These are phyloP conservation scores for Aegilops bicornis DNA, from an alignment of 176 grass and related monocot species.

Conservation along the genomic window DNA sequence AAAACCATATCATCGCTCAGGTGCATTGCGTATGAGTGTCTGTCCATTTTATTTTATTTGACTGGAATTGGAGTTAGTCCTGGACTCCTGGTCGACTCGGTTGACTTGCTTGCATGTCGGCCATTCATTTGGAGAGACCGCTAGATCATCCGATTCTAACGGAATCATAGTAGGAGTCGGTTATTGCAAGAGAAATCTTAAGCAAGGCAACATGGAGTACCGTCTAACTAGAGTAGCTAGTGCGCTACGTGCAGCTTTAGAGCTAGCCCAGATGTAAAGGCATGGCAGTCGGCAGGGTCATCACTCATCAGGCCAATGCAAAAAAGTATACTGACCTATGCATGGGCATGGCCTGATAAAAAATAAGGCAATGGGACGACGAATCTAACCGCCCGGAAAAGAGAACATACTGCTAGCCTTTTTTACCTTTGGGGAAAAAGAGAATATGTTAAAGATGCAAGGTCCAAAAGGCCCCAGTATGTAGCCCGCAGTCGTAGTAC, in stretches of 20 bases:
- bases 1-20: no score
- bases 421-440: not conserved
- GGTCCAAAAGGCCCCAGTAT: not conserved
- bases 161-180: not conserved
- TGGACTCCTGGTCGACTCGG: no score
- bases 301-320: not conserved
- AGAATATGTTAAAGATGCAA: not conserved
- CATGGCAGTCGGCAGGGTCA: not conserved
- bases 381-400: not conserved
- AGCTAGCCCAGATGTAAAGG: not conserved
- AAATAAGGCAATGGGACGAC: not conserved
- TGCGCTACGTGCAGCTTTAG: not conserved
- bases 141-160: not conserved
- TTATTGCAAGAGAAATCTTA: not conserved
- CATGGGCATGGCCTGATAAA: not conserved
- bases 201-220: not conserved
- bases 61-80: no score
- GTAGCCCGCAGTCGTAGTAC: not conserved
- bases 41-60: no score
- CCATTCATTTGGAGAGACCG: no score
- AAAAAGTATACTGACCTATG: not conserved
- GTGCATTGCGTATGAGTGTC: no score
- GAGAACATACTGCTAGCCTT: not conserved
- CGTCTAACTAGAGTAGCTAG: not conserved
- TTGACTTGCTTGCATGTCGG: no score